Evolutionary conservation across 306 rosid genomes (phyloP).

Genomic region (Castanospermum australe): DNA sequence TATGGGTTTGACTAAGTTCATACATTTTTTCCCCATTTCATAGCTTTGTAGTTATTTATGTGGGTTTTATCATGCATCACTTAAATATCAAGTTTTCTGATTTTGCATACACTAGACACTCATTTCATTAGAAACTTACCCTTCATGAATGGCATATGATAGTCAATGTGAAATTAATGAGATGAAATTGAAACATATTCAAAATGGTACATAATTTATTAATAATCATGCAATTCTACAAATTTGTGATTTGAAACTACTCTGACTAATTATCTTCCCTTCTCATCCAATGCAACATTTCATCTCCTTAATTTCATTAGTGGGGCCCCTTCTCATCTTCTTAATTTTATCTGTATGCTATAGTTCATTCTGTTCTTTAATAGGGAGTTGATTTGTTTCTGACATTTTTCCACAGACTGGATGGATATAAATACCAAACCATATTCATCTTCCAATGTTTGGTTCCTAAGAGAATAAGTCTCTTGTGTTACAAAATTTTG

Average conservation of each 20-base stretch:
- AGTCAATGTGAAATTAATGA: background rate
- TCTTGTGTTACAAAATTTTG: background rate
- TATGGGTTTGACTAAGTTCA: background rate
- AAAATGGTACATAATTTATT: background rate
- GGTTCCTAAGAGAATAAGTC: background rate
- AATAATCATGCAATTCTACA: background rate
- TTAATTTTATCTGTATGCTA: background rate
- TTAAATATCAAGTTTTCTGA: background rate
- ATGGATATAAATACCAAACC: constrained; percentile 17
- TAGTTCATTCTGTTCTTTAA: background rate
- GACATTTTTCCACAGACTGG: background rate
- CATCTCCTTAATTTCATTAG: background rate
- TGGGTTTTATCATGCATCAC: background rate
- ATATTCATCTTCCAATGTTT: background rate
- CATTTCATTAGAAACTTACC: background rate
- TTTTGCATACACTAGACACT: background rate
- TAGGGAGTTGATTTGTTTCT: background rate
- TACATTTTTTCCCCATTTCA: background rate
- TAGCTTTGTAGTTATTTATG: background rate
- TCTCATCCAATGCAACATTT: constrained; percentile 5
- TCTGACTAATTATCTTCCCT: background rate
- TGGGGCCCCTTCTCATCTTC: background rate
- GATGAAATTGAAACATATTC: constrained; percentile 11
- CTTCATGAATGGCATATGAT: constrained; percentile 6
- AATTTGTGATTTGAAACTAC: background rate